Evolutionary conservation across 2,329 filamentous ascomycete genomes (phyloP).

Genomic region (Aspergillus ruber): DNA sequence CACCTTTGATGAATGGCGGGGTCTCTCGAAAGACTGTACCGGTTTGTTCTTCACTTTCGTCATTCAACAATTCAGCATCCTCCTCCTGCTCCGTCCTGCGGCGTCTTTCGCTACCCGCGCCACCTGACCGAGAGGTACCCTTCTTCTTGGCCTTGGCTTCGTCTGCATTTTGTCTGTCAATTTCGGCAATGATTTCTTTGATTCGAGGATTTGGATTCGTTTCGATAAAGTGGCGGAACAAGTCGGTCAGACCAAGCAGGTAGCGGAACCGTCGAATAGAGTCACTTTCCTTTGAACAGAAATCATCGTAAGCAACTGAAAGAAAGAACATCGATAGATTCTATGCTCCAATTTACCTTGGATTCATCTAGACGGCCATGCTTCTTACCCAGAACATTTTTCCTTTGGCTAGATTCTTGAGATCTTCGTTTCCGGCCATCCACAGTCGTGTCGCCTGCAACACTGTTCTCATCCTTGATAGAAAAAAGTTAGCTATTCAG

Average conservation of each 20-base stretch:
- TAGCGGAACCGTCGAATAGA: conserved; percentile 92
- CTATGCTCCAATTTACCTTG: conserved; percentile 55
- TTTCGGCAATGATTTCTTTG: conserved; percentile 86
- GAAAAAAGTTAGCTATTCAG: conserved; percentile 1
- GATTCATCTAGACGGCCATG: conserved; percentile 86
- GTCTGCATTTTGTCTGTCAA: conserved; percentile 85
- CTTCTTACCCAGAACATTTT: conserved; percentile 91
- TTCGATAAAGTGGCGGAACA: conserved; percentile 98
- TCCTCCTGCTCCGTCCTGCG: conserved; percentile 95
- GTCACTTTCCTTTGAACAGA: conserved; percentile 68
- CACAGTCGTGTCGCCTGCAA: conserved; percentile 61
- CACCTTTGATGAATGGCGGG: conserved; percentile 76
- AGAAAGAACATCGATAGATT: not conserved
- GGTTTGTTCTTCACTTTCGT: conserved; percentile 78
- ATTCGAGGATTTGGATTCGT: conserved; percentile 93
- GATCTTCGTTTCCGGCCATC: conserved; percentile 82
- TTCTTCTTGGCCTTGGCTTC: conserved; percentile 67
- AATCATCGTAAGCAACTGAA: conserved; percentile 10
- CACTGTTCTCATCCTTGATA: conserved; percentile 61
- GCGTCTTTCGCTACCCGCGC: conserved; percentile 68
- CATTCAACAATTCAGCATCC: conserved; percentile 78
- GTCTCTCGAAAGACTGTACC: conserved; percentile 93
- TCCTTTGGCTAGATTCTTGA: conserved; percentile 81
- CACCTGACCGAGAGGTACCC: conserved; percentile 71
- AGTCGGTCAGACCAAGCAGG: conserved; percentile 84